Conservation (phyloP, 2,329 filamentous ascomycete species). For the Meredithiella fracta region DNA sequence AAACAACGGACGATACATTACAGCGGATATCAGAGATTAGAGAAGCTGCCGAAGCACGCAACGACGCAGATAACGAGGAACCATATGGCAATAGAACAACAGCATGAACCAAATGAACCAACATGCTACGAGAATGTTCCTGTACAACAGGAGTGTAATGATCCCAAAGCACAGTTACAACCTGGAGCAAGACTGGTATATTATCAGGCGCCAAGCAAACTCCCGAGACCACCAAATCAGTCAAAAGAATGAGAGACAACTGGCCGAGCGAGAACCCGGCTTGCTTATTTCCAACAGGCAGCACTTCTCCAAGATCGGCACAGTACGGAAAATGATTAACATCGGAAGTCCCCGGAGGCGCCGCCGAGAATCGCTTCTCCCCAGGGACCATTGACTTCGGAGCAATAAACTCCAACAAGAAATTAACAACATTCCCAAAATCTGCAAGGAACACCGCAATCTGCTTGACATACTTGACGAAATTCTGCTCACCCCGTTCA, state of each 20-base stretch:
- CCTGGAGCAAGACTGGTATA: conserved; percentile 73
- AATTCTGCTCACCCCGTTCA: conserved; percentile 90
- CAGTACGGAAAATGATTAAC: conserved; percentile 67
- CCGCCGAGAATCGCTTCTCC: conserved; percentile 48
- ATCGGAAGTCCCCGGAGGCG: conserved; percentile 54
- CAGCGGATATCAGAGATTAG: conserved; percentile 75
- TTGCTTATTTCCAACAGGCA: conserved; percentile 82
- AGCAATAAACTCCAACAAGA: conserved; percentile 75
- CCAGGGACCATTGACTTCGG: conserved; percentile 95
- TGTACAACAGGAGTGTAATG: conserved; percentile 91
- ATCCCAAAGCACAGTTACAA: conserved; percentile 89
- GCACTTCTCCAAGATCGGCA: conserved; percentile 61
- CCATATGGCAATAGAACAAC: conserved; percentile 63
- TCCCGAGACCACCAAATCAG: conserved; percentile 90
- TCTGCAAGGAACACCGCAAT: conserved; percentile 76
- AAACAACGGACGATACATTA: conserved; percentile 71
- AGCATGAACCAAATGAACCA: conserved; percentile 93
- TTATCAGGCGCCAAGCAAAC: conserved; percentile 64
- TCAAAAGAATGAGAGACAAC: conserved; percentile 78
- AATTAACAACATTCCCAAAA: conserved; percentile 82
- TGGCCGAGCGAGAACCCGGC: conserved; percentile 85
- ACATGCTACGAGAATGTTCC: conserved; percentile 92
- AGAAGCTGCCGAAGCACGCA: conserved; percentile 62
- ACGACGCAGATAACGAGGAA: conserved; percentile 23
- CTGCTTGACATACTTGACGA: conserved; percentile 94